These are phyloP conservation scores for Nannizzia gypsea DNA, from an alignment of 2,329 filamentous ascomycete species.

Conservation along the genomic window DNA sequence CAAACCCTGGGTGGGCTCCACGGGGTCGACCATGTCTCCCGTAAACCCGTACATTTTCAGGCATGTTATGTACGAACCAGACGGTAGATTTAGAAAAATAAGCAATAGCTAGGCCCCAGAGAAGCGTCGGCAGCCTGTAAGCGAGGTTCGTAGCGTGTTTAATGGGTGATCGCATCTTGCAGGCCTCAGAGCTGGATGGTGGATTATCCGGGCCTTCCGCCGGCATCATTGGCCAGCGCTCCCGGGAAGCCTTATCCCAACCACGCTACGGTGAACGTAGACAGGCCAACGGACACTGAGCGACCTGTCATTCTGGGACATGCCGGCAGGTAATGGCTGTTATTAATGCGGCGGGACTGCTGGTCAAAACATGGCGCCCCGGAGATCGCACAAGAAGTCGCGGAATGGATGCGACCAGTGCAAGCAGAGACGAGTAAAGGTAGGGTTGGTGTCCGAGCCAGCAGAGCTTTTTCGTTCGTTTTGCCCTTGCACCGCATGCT, in stretches of 20 bases:
- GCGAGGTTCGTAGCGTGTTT: not conserved
- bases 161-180: not conserved
- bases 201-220: constrained; percentile 2
- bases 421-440: constrained; percentile 33
- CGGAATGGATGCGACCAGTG: constrained; percentile 33
- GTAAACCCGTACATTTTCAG: not conserved
- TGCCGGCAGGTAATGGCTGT: constrained; percentile 4
- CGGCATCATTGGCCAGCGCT: not conserved
- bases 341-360: constrained; percentile 5
- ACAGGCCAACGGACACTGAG: not conserved
- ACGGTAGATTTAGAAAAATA: too few species aligned
- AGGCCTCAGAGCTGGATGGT: not conserved
- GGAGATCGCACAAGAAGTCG: constrained; percentile 33
- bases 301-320: constrained; percentile 5
- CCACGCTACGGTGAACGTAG: constrained; percentile 1
- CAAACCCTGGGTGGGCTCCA: not conserved
- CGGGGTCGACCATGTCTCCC: not conserved
- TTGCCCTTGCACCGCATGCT: not conserved
- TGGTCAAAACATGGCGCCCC: constrained; percentile 23
- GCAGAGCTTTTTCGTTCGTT: constrained; percentile 3
- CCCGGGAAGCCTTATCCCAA: not conserved
- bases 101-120: not conserved
- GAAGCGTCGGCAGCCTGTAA: not conserved
- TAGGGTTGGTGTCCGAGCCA: constrained; percentile 12
- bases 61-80: too few species aligned